Percentiles rank a stretch among this genome's conserved stretches.
Evolutionary conservation across 148 eudicot genomes (phyloP).

Genomic region (Chenopodium album): DNA sequence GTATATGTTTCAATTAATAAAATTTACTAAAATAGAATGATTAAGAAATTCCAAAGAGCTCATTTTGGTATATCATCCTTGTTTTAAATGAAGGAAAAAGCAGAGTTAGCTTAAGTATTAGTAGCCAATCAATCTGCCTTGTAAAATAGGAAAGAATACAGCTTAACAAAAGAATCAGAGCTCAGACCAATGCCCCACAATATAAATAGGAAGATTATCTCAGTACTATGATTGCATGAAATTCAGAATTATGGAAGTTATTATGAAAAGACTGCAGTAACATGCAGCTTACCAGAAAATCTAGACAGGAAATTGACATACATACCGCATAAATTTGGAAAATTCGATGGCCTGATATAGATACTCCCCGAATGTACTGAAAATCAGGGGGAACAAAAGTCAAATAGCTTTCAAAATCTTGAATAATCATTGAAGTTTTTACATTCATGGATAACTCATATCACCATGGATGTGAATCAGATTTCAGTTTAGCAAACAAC

Average conservation of each 20-base stretch:
- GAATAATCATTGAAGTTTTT: neutral
- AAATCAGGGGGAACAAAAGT: constrained; percentile 8
- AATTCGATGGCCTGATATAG: constrained; percentile 69
- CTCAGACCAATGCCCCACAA: too few relatives aligned
- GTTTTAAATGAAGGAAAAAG: too few relatives aligned
- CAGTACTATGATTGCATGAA: too few relatives aligned
- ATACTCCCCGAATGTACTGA: constrained; percentile 82
- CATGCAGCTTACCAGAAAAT: neutral
- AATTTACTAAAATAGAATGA: neutral
- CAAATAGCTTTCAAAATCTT: neutral
- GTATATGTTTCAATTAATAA: neutral
- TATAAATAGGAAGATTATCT: too few relatives aligned
- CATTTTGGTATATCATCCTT: neutral
- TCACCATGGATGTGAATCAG: neutral
- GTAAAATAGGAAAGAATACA: too few relatives aligned
- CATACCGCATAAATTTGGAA: constrained; percentile 88
- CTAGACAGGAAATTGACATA: constrained; percentile 3
- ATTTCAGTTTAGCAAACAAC: neutral
- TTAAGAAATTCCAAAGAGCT: neutral
- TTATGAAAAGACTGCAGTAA: too few relatives aligned
- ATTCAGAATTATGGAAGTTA: too few relatives aligned
- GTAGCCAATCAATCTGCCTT: too few relatives aligned
- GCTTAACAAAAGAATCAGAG: too few relatives aligned
- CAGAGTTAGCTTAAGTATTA: too few relatives aligned
- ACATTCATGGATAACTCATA: neutral